phyloP scores from a whole-genome alignment of 2,329 filamentous ascomycete genomes.

The Venturiaceae sp. region DNA sequence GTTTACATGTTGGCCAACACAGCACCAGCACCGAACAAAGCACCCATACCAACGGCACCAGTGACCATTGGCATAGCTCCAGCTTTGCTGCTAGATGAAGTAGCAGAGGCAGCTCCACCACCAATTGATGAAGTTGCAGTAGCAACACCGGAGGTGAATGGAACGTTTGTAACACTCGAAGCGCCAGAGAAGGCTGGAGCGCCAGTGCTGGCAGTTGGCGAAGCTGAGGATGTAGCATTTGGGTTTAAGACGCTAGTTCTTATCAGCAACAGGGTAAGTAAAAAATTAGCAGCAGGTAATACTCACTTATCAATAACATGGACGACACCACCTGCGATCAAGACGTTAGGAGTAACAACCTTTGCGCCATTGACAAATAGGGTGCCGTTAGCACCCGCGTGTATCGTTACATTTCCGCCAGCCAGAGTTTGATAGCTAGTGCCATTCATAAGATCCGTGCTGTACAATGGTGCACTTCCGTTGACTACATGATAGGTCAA shows the following conservation, averaged over 20 bases:
- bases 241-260: constrained; percentile 42
- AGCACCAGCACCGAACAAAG: constrained; percentile 30
- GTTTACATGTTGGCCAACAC: constrained; percentile 13
- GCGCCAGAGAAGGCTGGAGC: constrained; percentile 43
- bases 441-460: constrained; percentile 31
- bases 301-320: constrained; percentile 35
- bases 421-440: constrained; percentile 25
- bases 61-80: constrained; percentile 19
- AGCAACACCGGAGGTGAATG: constrained; percentile 42
- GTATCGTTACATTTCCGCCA: constrained; percentile 30
- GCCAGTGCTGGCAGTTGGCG: constrained; percentile 31
- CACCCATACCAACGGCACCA: constrained; percentile 30
- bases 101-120: constrained; percentile 15
- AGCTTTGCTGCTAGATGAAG: constrained; percentile 11
- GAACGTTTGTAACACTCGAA: constrained; percentile 29
- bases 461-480: constrained; percentile 40
- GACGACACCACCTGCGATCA: constrained; percentile 36
- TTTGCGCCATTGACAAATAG: constrained; percentile 35
- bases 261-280: constrained; percentile 11
- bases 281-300: constrained; percentile 24
- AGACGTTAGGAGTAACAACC: constrained; percentile 30
- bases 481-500: constrained; percentile 52
- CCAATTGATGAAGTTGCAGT: constrained; percentile 26
- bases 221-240: constrained; percentile 28
- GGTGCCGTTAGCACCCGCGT: constrained; percentile 19